Percentiles rank a stretch among this genome's conserved stretches.
Evolutionary conservation across 371 early-diverging fungal genomes (phyloP).

Genomic region (Quaeritorhiza haematococci): DNA sequence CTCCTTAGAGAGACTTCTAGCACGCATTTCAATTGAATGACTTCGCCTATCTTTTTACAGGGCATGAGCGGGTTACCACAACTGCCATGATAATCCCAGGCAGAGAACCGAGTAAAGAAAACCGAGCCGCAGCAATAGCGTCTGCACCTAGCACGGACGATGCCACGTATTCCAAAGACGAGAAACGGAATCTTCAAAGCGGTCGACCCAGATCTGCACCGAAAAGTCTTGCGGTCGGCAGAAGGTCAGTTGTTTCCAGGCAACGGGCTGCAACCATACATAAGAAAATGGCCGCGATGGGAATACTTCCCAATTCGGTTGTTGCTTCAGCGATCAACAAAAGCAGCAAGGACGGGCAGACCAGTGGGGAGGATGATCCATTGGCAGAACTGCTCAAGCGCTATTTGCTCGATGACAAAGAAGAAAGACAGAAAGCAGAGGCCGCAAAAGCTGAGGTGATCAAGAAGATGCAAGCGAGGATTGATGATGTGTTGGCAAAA

Average conservation of each 20-base stretch:
- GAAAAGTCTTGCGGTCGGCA: too few relatives aligned
- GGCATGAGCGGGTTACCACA: too few relatives aligned
- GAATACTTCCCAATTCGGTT: constrained; percentile 32
- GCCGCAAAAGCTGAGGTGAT: neutral
- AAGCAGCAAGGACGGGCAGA: neutral
- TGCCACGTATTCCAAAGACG: neutral
- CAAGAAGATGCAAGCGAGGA: neutral
- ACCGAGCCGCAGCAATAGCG: neutral
- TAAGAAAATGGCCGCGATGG: constrained; percentile 23
- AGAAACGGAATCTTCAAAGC: neutral
- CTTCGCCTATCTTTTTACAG: too few relatives aligned
- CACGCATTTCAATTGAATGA: too few relatives aligned
- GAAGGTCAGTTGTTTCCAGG: too few relatives aligned
- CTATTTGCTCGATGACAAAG: too few relatives aligned
- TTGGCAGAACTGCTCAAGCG: too few relatives aligned
- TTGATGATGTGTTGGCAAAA: neutral
- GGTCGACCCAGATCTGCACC: neutral
- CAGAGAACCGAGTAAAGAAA: neutral
- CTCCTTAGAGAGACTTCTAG: too few relatives aligned
- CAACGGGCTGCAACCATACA: too few relatives aligned
- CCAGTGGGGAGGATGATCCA: too few relatives aligned
- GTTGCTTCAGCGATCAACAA: constrained; percentile 1
- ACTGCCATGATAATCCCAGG: too few relatives aligned
- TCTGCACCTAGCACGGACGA: neutral
- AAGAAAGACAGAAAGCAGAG: neutral